Conservation (phyloP, 768 basidiomycete species). For the Termitomyces sp. region DNA sequence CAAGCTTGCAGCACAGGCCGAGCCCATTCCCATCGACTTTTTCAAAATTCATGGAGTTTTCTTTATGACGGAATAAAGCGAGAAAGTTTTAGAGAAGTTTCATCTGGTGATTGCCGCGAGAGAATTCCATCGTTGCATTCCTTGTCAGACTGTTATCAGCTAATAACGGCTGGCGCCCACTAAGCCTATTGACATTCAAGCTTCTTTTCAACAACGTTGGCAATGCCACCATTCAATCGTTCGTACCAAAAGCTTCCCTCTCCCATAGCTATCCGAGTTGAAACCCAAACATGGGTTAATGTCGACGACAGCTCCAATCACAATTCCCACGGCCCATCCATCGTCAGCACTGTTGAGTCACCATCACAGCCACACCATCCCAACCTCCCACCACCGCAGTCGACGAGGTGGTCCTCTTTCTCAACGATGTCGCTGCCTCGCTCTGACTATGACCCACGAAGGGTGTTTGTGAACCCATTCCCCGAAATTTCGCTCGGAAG, state of each 20-base stretch:
- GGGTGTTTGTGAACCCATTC: constrained; percentile 86
- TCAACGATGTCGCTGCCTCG: constrained; percentile 58
- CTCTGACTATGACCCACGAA: constrained; percentile 81
- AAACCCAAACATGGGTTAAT: constrained; percentile 23
- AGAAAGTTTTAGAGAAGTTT: background rate
- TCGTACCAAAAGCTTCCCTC: background rate
- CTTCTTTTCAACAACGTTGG: background rate
- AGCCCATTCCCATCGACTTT: no score
- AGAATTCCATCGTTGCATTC: background rate
- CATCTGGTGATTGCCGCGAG: constrained; percentile 1
- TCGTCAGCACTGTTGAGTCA: constrained; percentile 15
- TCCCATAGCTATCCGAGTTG: constrained; percentile 23
- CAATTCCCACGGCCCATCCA: constrained; percentile 25
- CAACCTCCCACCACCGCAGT: background rate
- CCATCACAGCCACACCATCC: constrained; percentile 12
- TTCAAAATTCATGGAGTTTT: no score
- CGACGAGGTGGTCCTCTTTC: background rate
- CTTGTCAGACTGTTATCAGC: background rate
- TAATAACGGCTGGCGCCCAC: background rate
- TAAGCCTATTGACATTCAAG: background rate
- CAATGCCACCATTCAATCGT: background rate
- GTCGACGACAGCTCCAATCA: background rate
- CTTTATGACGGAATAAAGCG: no score
- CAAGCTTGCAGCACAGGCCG: no score
- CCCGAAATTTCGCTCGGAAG: constrained; percentile 73